Conservation (phyloP, 2,329 filamentous ascomycete species). For the Diaporthe aspalathi region DNA sequence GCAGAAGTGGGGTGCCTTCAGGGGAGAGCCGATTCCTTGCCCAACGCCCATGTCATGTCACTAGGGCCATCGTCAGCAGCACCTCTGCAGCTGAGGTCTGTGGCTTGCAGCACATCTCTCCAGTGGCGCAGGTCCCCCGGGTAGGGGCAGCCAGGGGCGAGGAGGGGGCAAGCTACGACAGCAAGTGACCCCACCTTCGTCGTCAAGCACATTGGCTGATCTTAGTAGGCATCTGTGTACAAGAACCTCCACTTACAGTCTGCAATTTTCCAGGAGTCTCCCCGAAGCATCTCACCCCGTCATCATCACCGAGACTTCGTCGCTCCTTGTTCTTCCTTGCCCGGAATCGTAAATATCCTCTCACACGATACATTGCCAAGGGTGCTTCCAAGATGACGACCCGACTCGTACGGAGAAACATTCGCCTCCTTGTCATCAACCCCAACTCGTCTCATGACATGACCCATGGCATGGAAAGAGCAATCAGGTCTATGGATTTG, state of each 20-base stretch:
- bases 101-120: slow-evolving; percentile 12
- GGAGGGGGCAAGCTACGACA: not conserved
- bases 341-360: not conserved
- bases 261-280: not conserved
- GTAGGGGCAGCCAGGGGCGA: not conserved
- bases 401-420: slow-evolving; percentile 46
- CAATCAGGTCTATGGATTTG: slow-evolving; percentile 57
- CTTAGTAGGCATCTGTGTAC: too few species aligned
- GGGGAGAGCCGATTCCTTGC: slow-evolving; percentile 33
- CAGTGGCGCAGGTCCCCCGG: slow-evolving; percentile 13
- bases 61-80: slow-evolving; percentile 16
- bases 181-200: slow-evolving; percentile 17
- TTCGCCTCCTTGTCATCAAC: slow-evolving; percentile 77
- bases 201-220: not conserved
- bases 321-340: not conserved
- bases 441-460: slow-evolving; percentile 81
- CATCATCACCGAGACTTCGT: too few species aligned
- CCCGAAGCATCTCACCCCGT: not conserved
- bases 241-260: not conserved
- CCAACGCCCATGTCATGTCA: slow-evolving; percentile 25
- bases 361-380: too few species aligned
- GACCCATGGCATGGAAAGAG: slow-evolving; percentile 72
- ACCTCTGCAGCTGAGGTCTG: not conserved
- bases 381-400: slow-evolving; percentile 44
- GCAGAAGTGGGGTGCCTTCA: slow-evolving; percentile 40